These are phyloP conservation scores for Teratosphaeria destructans DNA, from an alignment of 2,329 filamentous ascomycete species.

Conservation along the genomic window DNA sequence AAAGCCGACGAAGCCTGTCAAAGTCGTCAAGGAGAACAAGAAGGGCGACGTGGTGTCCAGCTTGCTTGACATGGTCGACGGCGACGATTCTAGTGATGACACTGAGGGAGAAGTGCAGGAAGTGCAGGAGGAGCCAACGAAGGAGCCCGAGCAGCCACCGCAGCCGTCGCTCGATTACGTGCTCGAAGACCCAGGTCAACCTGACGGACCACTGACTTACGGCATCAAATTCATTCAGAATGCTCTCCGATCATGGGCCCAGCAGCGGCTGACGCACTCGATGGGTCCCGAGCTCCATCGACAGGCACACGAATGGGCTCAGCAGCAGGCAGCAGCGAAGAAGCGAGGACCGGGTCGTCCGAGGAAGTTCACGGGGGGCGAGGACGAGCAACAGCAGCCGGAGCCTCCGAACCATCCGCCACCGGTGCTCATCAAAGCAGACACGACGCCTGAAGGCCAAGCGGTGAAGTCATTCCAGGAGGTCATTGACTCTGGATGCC, in stretches of 20 bases:
- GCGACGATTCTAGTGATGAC: slow-evolving; percentile 11
- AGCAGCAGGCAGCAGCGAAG: slow-evolving; percentile 4
- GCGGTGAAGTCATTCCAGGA: slow-evolving; percentile 22
- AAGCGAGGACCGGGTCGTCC: slow-evolving; percentile 17
- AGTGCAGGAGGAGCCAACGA: neutral
- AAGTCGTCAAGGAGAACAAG: neutral
- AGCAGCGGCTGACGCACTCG: slow-evolving; percentile 17
- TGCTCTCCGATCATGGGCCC: slow-evolving; percentile 24
- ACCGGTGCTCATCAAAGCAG: slow-evolving; percentile 15
- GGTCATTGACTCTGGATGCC: slow-evolving; percentile 21
- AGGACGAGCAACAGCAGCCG: neutral
- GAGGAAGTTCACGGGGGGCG: slow-evolving; percentile 13
- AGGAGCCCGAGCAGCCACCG: slow-evolving; percentile 5
- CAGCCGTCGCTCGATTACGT: neutral
- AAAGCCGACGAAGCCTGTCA: neutral
- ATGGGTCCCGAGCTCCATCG: slow-evolving; percentile 11
- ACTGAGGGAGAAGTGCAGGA: slow-evolving; percentile 6
- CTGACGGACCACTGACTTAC: slow-evolving; percentile 18
- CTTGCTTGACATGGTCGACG: slow-evolving; percentile 18
- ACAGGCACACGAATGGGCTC: slow-evolving; percentile 7
- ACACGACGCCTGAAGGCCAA: slow-evolving; percentile 19
- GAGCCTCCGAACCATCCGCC: slow-evolving; percentile 5
- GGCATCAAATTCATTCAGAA: slow-evolving; percentile 26
- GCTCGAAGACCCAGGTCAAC: slow-evolving; percentile 9
- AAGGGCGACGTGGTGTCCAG: slow-evolving; percentile 9